Percentiles rank a stretch among this genome's conserved stretches.
Evolutionary conservation across 106 monocot genomes (phyloP).

Genomic region (Dioscorea alata): DNA sequence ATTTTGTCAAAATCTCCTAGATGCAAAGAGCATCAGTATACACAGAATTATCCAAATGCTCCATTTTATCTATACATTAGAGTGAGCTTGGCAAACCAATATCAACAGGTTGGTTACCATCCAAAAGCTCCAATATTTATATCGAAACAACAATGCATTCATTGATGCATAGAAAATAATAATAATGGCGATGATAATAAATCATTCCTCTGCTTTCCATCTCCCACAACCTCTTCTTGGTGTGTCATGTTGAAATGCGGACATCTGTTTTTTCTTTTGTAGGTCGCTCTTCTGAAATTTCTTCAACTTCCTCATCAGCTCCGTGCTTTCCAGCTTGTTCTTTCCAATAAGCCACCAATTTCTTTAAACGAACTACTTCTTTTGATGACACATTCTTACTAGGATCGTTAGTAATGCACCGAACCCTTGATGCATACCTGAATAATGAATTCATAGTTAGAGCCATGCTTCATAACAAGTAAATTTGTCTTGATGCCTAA

Average conservation of each 20-base stretch:
- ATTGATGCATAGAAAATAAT: background rate
- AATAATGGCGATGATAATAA: background rate
- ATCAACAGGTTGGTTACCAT: background rate
- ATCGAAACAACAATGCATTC: background rate
- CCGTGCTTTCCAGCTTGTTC: conserved; percentile 86
- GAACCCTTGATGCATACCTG: conserved; percentile 93
- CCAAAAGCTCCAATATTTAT: background rate
- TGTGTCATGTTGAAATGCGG: conserved; percentile 9
- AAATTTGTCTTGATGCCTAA: no score
- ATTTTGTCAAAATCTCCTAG: background rate
- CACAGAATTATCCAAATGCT: background rate
- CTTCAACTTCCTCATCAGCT: conserved; percentile 82
- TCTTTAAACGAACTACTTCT: conserved; percentile 84
- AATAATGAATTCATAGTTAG: no score
- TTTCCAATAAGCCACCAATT: conserved; percentile 84
- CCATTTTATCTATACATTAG: background rate
- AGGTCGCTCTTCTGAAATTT: conserved; percentile 68
- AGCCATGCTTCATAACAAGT: no score
- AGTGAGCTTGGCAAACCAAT: background rate
- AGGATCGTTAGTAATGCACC: conserved; percentile 85
- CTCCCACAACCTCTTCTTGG: background rate
- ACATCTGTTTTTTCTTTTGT: conserved; percentile 35
- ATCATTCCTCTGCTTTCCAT: background rate
- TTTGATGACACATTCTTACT: conserved; percentile 86
- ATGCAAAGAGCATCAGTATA: background rate